Evolutionary conservation across 2,329 filamentous ascomycete species (phyloP), one percentile per base, ranked within the genome.

Genomic region (Hypoxylon sp.): DNA sequence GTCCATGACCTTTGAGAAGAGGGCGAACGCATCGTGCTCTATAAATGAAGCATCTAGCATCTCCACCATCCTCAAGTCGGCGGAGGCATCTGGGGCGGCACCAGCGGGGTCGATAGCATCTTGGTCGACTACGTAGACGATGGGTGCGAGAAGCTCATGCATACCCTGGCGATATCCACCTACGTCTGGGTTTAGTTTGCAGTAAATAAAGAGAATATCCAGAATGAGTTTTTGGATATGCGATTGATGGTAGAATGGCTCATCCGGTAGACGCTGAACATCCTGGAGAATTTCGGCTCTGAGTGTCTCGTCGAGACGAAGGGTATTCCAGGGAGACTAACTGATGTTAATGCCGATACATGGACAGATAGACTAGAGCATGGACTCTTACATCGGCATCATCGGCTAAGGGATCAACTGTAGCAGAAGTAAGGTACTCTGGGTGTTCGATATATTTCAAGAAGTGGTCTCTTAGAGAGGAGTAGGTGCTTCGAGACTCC

Each of bases 151-250:
- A 31, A 99, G 77, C 72, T 99, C 94, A 69, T 99, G 94, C 93
- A 99, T 99, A 7, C 94, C 94, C 74, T 99, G 94, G n/a, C 94
- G 85, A 69, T 99, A 99, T 12, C 84, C 91, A 11, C 91, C 91
- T 44, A 91, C 80, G 61, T 88, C 85, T 1, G 90, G 90, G 66
- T 97, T 90, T 43, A 95, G 81, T 71, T 96, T 97, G 74, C 91
- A 94, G 73, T 92, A 97, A 60, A 99, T 82, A 71, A 97, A 99
- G 23, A 99, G 78, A 21, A 97, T 86, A 67, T 99, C 90, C 21
- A 95, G 75, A 63, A 99, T 86, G 71, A 90, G 89, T 30, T 78
- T 80, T 69, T 97, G 94, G 1, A 89, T 90, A 9, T 79, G 75
- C 8, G 87, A 82, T 61, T 92, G 83, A 49, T 92, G 91, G 65